Evolutionary conservation across 2,329 filamentous ascomycete genomes (phyloP), one percentile per base, ranked within the genome.

Genomic region (Esteya vermicola): DNA sequence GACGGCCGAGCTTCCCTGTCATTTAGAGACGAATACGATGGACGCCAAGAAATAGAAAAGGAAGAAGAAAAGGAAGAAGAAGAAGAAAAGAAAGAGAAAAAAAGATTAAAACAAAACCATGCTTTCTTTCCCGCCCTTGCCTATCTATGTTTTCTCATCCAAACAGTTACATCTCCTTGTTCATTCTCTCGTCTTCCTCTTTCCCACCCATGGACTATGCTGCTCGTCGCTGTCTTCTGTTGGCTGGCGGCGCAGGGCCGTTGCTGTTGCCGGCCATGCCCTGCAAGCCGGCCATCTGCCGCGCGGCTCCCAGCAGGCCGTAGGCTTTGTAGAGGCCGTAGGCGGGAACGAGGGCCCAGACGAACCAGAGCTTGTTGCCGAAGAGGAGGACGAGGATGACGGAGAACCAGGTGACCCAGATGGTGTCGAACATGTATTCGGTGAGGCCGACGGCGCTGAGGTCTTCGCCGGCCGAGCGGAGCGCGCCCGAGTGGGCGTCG

Each of bases 391-490:
- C 86, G n/a, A 81, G 58, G 9, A 79, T 60, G 31, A 85, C 65
- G 40, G 78, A 82, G 10, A 75, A 78, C 79, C 88, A 95, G 0
- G 86, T 95, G 64, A 93, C 85, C 74, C 94, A 96, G 39, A 94
- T 67, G 37, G 94, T 75, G 62, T 98, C 91, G 72, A 93, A 98
- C 81, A 96, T 85, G 67, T 93, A 96, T 62, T 95, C 91, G 10
- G 89, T 96, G 65, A 98, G 63, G 5, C 91, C 91, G 26, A 80
- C 72, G 9, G 85, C 84, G 39, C 82, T 77, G 38, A 98, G 73
- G 57, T 98, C 91, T 57, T 96, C 88, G 33, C 91, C 89, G 1
- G 84, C 67, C 25, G 71, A 75, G 56, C 75, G 78, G 45, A 96
- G 67, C n/a, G 78, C 68, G 13, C 68, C 70, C 36, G 75, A 78